Base-by-base conservation (phyloP, 257 asterid species). In the Osmanthus fragrans region DNA sequence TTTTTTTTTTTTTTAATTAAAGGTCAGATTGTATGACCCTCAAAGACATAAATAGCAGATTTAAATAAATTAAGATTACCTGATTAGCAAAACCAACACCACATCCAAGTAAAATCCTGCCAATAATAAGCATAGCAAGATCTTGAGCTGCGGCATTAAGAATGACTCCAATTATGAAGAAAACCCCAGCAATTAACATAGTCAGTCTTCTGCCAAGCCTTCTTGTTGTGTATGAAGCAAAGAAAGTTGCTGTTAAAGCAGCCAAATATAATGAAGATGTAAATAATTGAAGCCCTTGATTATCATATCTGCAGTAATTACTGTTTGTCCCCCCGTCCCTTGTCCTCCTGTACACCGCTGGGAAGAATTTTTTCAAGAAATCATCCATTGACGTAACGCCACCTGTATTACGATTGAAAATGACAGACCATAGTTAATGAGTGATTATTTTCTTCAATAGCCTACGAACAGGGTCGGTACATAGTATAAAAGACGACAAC, bases 11-110 rank as follows among this genome's bases (percentile, higher is more conserved):
- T 32, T 32, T 30, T 32, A 5, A 32, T 32, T 32, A 32, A 32
- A 32, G 34, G 39, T 1, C 10, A 37, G 39, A 5, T 36, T 36
- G 39, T 36, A 36, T 36, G 9, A 1, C 39, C 39, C 39, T 36
- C 6, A 36, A 36, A 36, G 7, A 36, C 39, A 37, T 37, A 37
- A 37, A 37, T 7, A 37, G 2, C 42, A 7, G 42, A 37, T 37
- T 37, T 37, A 7, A 25, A 37, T 37, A 37, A 37, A 37, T 37
- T 7, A 37, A 47, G 19, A 56, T 7, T n/a, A 92, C 98, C 97
- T 95, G 99, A 78, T 93, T 95, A 11, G 97, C 99, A 32, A 95
- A 95, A 3, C 99, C 99, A 19, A 95, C 92, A 0, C 99, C 99
- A 47, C 96, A 91, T 0, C 98, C 98, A 25, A 95, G 96, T 12